Conservation (phyloP, 768 basidiomycete genomes). For the Naganishia antarctica region DNA sequence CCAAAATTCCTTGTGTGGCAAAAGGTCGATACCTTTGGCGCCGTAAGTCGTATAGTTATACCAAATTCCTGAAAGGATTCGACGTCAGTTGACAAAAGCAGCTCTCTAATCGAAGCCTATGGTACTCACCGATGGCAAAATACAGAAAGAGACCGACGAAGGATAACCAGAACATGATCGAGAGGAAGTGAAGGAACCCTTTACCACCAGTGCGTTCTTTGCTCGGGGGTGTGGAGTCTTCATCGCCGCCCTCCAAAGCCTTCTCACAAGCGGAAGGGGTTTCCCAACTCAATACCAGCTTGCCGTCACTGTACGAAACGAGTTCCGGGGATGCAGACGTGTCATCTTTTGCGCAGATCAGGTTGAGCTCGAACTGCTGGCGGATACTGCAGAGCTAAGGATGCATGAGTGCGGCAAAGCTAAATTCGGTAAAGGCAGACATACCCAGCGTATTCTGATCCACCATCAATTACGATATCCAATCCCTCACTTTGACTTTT, state of each 20-base stretch:
- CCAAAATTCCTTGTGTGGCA: slow-evolving; percentile 50
- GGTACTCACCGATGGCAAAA: slow-evolving; percentile 43
- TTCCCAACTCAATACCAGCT: slow-evolving; percentile 42
- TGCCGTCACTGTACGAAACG: slow-evolving; percentile 38
- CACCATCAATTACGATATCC: slow-evolving; percentile 41
- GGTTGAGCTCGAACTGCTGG: slow-evolving; percentile 44
- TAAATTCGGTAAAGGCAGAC: slow-evolving; percentile 8
- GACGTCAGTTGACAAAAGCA: not conserved
- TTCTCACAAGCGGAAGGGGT: slow-evolving; percentile 44
- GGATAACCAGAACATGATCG: slow-evolving; percentile 41
- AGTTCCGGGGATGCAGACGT: slow-evolving; percentile 35
- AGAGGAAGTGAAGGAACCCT: slow-evolving; percentile 38
- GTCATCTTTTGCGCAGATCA: slow-evolving; percentile 37
- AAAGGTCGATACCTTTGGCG: slow-evolving; percentile 47
- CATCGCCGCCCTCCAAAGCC: slow-evolving; percentile 4
- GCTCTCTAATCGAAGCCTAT: no score
- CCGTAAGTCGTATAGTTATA: slow-evolving; percentile 50
- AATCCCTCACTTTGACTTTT: slow-evolving; percentile 39
- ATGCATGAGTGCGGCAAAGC: not conserved
- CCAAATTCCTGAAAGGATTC: slow-evolving; percentile 41
- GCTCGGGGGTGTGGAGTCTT: not conserved
- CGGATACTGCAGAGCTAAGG: slow-evolving; percentile 16
- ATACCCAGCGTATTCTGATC: slow-evolving; percentile 47
- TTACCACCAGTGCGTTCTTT: slow-evolving; percentile 28
- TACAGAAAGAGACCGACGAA: slow-evolving; percentile 39